These are phyloP conservation scores for Nakazawaea laoshanensis DNA, from an alignment of 805 yeast genomes.

Conservation along the genomic window DNA sequence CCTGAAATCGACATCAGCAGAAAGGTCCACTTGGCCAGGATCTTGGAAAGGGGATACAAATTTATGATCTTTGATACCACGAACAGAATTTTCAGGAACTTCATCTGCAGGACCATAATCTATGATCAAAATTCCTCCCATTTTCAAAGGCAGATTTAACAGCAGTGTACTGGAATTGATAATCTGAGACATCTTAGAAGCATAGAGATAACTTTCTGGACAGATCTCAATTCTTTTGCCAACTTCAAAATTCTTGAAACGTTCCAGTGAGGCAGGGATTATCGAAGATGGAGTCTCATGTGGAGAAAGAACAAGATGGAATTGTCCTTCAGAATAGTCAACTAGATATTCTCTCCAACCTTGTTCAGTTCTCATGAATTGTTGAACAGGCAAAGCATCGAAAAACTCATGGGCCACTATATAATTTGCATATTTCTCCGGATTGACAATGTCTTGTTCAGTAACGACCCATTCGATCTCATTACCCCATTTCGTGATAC, in stretches of 20 bases:
- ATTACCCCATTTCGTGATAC: constrained; percentile 43
- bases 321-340: constrained; percentile 36
- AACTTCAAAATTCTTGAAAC: constrained; percentile 46
- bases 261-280: constrained; percentile 39
- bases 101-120: constrained; percentile 65
- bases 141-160: constrained; percentile 15
- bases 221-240: constrained; percentile 65
- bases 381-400: constrained; percentile 76
- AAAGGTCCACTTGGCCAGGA: constrained; percentile 77
- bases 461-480: constrained; percentile 53
- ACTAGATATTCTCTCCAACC: constrained; percentile 81
- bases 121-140: constrained; percentile 64
- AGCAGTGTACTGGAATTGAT: constrained; percentile 22
- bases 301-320: constrained; percentile 50
- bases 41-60: constrained; percentile 66
- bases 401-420: constrained; percentile 80
- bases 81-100: constrained; percentile 61
- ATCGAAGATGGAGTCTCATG: constrained; percentile 55
- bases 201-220: constrained; percentile 58
- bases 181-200: constrained; percentile 42
- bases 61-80: constrained; percentile 68
- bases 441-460: constrained; percentile 34
- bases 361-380: constrained; percentile 48
- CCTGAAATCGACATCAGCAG: constrained; percentile 77
- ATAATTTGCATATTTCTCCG: constrained; percentile 37